A percentile compares a stretch with the other conserved stretches of the same genome.
These are phyloP conservation scores for Picea sitchensis DNA, from an alignment of 75 land plant species.

Conservation along the genomic window DNA sequence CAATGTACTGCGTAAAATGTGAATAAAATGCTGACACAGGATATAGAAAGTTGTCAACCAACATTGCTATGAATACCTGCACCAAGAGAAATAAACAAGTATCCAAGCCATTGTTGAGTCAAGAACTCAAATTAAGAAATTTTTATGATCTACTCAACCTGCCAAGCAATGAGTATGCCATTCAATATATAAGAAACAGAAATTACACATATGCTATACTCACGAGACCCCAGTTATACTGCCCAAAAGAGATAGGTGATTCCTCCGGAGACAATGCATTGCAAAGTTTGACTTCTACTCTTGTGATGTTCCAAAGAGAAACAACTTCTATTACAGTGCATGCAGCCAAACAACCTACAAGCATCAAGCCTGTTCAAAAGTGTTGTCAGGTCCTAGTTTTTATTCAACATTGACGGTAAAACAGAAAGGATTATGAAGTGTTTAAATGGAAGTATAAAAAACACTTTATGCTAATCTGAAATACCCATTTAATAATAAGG, in stretches of 20 bases:
- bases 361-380: constrained; percentile 53
- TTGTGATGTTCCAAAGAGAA: constrained; percentile 88
- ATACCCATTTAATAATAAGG: not conserved
- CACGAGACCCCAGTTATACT: constrained; percentile 91
- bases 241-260: constrained; percentile 69
- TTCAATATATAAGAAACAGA: not conserved
- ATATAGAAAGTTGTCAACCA: constrained; percentile 93
- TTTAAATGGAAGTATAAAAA: not conserved
- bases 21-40: constrained; percentile 89
- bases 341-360: constrained; percentile 45
- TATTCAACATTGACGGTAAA: not conserved
- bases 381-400: not conserved
- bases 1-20: constrained; percentile 82
- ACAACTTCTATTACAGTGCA: constrained; percentile 73
- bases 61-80: constrained; percentile 91
- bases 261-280: constrained; percentile 91
- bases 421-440: not conserved
- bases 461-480: not conserved
- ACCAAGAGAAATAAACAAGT: constrained; percentile 2
- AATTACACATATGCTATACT: constrained; percentile 19
- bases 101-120: not conserved
- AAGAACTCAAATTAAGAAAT: not conserved
- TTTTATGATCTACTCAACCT: not conserved
- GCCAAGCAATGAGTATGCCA: not conserved
- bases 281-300: constrained; percentile 80